These are phyloP conservation scores for Xylariaceae sp. DNA, from an alignment of 2,329 filamentous ascomycete species.

Conservation along the genomic window DNA sequence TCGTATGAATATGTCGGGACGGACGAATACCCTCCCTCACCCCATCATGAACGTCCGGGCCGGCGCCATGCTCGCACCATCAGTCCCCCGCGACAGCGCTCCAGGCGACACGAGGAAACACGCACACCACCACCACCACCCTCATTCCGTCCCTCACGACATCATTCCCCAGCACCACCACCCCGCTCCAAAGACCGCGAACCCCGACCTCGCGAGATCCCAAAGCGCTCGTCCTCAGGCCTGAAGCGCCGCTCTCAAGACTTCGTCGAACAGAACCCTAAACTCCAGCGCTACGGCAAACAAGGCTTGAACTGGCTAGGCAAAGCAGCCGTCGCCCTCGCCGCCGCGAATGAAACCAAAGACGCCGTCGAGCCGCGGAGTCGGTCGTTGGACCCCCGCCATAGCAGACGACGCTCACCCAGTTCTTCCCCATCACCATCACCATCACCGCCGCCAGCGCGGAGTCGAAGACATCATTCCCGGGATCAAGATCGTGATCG, in stretches of 20 bases:
- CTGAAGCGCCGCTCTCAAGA: slow-evolving; percentile 19
- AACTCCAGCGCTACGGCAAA: slow-evolving; percentile 25
- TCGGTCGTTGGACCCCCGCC: slow-evolving; percentile 22
- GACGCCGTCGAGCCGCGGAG: slow-evolving; percentile 5
- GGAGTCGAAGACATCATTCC: background rate
- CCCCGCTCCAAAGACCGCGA: slow-evolving; percentile 11
- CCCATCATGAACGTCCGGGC: slow-evolving; percentile 13
- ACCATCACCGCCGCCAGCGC: slow-evolving; percentile 15
- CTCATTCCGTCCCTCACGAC: slow-evolving; percentile 9
- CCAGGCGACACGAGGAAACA: slow-evolving; percentile 13
- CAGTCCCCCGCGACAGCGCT: slow-evolving; percentile 24
- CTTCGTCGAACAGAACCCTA: slow-evolving; percentile 22
- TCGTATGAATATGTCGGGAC: slow-evolving; percentile 30
- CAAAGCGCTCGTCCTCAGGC: slow-evolving; percentile 9
- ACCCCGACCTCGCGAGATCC: background rate
- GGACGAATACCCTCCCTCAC: slow-evolving; percentile 20
- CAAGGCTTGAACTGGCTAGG: slow-evolving; percentile 26
- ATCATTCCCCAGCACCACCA: slow-evolving; percentile 15
- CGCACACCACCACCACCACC: slow-evolving; percentile 9
- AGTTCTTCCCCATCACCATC: slow-evolving; percentile 25
- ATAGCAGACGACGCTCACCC: slow-evolving; percentile 20
- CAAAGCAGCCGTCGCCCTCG: slow-evolving; percentile 29
- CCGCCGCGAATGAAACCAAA: slow-evolving; percentile 24
- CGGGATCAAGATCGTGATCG: slow-evolving; percentile 4
- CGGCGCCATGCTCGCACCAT: slow-evolving; percentile 22